These are phyloP conservation scores for Symbiodinium pilosum DNA, from an alignment of 73 alveolate genomes.

Conservation along the genomic window DNA sequence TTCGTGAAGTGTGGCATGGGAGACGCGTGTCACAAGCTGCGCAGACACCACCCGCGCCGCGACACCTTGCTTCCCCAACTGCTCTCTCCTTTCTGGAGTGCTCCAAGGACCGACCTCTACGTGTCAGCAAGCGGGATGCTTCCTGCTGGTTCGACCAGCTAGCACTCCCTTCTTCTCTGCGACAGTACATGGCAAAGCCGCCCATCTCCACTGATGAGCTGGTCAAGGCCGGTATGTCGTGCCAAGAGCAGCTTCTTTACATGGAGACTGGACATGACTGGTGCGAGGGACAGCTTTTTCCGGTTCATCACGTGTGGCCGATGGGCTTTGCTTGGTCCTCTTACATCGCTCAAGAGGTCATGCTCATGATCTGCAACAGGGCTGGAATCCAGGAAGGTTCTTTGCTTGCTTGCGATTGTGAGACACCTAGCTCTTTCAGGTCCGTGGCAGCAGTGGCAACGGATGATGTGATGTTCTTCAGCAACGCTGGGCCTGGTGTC, in stretches of 20 bases:
- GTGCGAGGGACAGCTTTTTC: background rate
- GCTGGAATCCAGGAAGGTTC: background rate
- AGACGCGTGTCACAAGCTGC: background rate
- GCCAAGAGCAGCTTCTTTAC: background rate
- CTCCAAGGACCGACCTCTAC: background rate
- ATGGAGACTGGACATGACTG: background rate
- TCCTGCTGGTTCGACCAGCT: slow-evolving; percentile 29
- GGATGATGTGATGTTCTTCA: background rate
- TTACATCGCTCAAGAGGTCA: background rate
- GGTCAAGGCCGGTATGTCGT: background rate
- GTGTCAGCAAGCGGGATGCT: slow-evolving; percentile 43
- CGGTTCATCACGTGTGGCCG: background rate
- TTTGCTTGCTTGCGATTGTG: background rate
- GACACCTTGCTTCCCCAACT: slow-evolving; percentile 41
- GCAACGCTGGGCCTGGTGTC: background rate
- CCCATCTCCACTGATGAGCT: background rate
- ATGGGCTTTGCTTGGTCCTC: background rate
- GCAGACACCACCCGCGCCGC: background rate
- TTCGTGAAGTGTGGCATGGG: slow-evolving; percentile 46
- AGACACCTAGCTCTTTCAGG: background rate
- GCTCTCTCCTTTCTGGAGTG: slow-evolving; percentile 26
- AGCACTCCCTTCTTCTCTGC: background rate
- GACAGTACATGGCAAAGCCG: slow-evolving; percentile 27
- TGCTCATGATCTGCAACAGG: background rate
- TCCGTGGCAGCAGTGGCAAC: background rate